phyloP scores from a whole-genome alignment of 169 alveolate species.

The Theileria luwenshuni region DNA sequence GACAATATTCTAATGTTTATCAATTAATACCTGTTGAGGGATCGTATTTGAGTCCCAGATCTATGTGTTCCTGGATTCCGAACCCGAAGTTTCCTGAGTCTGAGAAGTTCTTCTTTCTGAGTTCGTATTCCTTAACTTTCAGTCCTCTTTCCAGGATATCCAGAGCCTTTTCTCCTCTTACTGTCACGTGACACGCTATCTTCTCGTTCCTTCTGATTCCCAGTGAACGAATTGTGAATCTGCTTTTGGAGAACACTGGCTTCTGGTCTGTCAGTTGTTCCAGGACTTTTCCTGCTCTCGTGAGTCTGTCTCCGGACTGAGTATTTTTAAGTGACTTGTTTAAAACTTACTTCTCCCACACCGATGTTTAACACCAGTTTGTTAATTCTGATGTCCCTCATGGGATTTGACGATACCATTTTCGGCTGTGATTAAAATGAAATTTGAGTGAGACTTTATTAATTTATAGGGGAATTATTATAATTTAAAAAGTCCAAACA shows the following conservation, averaged over 20 bases:
- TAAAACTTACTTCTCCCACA: constrained; percentile 94
- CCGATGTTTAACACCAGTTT: constrained; percentile 97
- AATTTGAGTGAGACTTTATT: too few relatives aligned
- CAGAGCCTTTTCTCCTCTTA: constrained; percentile 98
- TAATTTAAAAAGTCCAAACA: too few relatives aligned
- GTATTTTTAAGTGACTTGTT: neutral
- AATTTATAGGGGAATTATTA: too few relatives aligned
- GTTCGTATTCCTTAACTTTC: constrained; percentile 99
- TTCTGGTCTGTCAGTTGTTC: constrained; percentile 98
- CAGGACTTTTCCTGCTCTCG: constrained; percentile 98
- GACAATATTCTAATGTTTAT: neutral
- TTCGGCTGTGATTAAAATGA: neutral
- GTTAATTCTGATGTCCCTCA: constrained; percentile 97
- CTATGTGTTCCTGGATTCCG: constrained; percentile 99
- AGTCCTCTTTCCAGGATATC: constrained; percentile 98
- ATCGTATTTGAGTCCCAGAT: constrained; percentile 98
- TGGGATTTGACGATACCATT: constrained; percentile 90
- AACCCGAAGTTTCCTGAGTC: constrained; percentile 99
- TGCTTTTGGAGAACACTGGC: constrained; percentile 96
- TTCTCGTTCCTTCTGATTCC: constrained; percentile 99
- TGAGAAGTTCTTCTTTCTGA: constrained; percentile 94
- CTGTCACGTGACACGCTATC: constrained; percentile 97
- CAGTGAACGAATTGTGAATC: constrained; percentile 96
- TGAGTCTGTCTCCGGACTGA: constrained; percentile 97
- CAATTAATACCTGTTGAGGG: constrained; percentile 93